phyloP scores from a whole-genome alignment of 495 filamentous ascomycete species.

The Collariella sp. region DNA sequence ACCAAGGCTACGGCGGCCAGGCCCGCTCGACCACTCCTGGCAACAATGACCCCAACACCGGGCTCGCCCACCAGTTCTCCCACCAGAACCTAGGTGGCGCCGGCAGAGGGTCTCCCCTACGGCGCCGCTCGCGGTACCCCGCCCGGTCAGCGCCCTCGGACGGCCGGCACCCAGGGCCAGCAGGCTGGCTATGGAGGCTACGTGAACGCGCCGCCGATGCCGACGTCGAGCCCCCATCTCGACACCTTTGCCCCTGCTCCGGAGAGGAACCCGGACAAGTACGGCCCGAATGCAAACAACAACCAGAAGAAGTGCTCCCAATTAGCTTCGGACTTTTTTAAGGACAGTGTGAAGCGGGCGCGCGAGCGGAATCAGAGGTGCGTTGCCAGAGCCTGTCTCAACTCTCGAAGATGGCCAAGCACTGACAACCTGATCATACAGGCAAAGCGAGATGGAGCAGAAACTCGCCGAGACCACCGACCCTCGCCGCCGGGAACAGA shows the following conservation, averaged over 20 bases:
- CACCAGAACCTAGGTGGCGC: constrained; percentile 84
- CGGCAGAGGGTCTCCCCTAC: constrained; percentile 57
- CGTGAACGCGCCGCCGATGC: constrained; percentile 58
- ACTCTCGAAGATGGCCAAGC: background rate
- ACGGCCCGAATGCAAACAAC: constrained; percentile 49
- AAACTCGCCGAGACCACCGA: constrained; percentile 65
- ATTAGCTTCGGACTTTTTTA: constrained; percentile 82
- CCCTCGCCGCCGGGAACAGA: constrained; percentile 62
- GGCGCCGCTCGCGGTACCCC: constrained; percentile 56
- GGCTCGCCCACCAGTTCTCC: constrained; percentile 89
- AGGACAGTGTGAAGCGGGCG: constrained; percentile 87
- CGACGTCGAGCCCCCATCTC: constrained; percentile 35
- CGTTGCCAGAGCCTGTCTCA: constrained; percentile 17
- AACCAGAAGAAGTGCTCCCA: constrained; percentile 71
- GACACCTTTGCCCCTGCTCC: constrained; percentile 53
- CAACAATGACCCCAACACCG: constrained; percentile 64
- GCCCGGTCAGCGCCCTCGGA: constrained; percentile 66
- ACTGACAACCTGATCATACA: constrained; percentile 27
- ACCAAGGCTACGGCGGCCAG: constrained; percentile 47
- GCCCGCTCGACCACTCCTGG: constrained; percentile 46
- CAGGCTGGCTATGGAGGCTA: constrained; percentile 53
- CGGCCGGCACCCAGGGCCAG: constrained; percentile 57
- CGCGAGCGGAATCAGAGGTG: constrained; percentile 86
- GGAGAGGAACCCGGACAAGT: constrained; percentile 68
- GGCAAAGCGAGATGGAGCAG: constrained; percentile 83